phyloP scores from a whole-genome alignment of 2,329 filamentous ascomycete species.

The Aspergillus glaucus region DNA sequence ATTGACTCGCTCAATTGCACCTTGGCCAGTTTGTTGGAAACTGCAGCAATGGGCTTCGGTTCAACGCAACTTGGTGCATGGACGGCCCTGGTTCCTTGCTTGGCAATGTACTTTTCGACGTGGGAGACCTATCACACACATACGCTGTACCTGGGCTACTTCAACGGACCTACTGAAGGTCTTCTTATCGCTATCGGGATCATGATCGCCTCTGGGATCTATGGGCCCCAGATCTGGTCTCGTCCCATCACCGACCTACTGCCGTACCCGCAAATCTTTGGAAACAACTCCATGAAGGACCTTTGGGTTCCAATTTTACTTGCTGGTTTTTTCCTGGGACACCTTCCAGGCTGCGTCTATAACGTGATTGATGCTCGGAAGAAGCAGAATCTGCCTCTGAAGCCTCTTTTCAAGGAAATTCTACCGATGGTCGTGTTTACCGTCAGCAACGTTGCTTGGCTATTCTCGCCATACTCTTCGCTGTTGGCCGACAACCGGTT shows the following conservation, averaged over 20 bases:
- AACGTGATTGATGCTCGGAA: constrained; percentile 77
- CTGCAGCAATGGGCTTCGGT: constrained; percentile 86
- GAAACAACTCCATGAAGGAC: constrained; percentile 71
- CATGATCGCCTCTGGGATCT: constrained; percentile 82
- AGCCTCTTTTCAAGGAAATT: constrained; percentile 89
- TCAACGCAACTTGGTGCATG: constrained; percentile 79
- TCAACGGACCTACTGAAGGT: constrained; percentile 97
- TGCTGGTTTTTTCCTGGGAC: constrained; percentile 59
- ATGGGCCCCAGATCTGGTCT: constrained; percentile 82
- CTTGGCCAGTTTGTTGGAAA: constrained; percentile 81
- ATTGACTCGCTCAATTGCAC: constrained; percentile 98
- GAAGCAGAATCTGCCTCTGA: constrained; percentile 63
- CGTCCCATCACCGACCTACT: constrained; percentile 65
- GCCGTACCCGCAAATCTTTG: constrained; percentile 58
- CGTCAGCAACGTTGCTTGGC: constrained; percentile 68
- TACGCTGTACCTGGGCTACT: constrained; percentile 88
- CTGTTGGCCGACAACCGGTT: constrained; percentile 79
- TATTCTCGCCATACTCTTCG: constrained; percentile 81
- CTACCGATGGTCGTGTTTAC: constrained; percentile 82
- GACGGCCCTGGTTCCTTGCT: constrained; percentile 80
- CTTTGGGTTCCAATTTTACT: constrained; percentile 74
- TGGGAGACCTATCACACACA: constrained; percentile 99
- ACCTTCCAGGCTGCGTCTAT: constrained; percentile 82
- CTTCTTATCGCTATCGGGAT: constrained; percentile 79
- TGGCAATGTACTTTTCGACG: constrained; percentile 99